These are phyloP conservation scores for Cnidoscolus chayamansa DNA, from an alignment of 441 rosid genomes.

Conservation along the genomic window DNA sequence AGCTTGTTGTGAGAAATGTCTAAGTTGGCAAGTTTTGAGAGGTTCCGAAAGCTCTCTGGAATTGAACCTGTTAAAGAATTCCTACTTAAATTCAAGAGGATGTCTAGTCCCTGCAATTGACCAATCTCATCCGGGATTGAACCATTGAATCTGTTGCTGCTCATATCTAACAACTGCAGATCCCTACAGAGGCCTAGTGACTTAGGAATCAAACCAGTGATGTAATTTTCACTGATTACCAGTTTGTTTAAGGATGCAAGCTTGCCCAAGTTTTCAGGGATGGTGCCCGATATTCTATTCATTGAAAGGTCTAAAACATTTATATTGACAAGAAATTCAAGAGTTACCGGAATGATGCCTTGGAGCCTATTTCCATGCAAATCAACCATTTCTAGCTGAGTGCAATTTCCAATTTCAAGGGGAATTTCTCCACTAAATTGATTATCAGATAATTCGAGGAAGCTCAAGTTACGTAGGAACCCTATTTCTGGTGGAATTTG, in stretches of 20 bases:
- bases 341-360: conserved; percentile 51
- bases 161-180: conserved; percentile 60
- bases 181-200: conserved; percentile 55
- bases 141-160: conserved; percentile 55
- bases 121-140: conserved; percentile 56
- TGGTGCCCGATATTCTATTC: conserved; percentile 44
- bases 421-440: conserved; percentile 55
- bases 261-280: conserved; percentile 56
- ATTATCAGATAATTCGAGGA: conserved; percentile 63
- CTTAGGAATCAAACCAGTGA: conserved; percentile 51
- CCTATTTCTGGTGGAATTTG: conserved; percentile 52
- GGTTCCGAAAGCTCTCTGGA: conserved; percentile 51
- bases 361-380: conserved; percentile 46
- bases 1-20: conserved; percentile 71
- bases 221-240: conserved; percentile 44
- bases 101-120: conserved; percentile 50
- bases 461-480: conserved; percentile 43
- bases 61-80: conserved; percentile 53
- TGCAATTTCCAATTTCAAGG: conserved; percentile 51
- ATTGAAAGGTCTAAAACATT: conserved; percentile 60
- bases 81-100: conserved; percentile 60
- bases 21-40: conserved; percentile 59
- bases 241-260: conserved; percentile 58
- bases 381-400: conserved; percentile 63
- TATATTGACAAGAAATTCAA: conserved; percentile 42